A percentile compares a stretch with the other conserved stretches of the same genome.
Conservation (phyloP, 306 rosid genomes). For the Pterocarpus macrocarpus region DNA sequence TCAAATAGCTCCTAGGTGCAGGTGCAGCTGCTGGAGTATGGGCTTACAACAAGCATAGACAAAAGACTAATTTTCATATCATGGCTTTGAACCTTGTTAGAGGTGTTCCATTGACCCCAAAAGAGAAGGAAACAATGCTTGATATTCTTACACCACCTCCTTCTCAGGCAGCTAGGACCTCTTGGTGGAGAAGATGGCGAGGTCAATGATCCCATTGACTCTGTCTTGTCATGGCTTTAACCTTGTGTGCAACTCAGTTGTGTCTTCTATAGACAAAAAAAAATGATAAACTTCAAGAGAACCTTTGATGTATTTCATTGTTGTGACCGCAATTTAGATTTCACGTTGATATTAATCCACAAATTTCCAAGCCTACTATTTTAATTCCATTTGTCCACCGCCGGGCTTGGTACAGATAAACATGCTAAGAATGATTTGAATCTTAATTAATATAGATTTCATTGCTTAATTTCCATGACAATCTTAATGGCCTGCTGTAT, state of each 20-base stretch:
- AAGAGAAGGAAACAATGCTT: slow-evolving; percentile 86
- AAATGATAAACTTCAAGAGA: slow-evolving; percentile 13
- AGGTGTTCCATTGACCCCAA: slow-evolving; percentile 71
- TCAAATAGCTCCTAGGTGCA: slow-evolving; percentile 52
- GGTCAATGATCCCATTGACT: slow-evolving; percentile 55
- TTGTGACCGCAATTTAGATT: slow-evolving; percentile 7
- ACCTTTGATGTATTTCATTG: slow-evolving; percentile 12
- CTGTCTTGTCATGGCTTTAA: slow-evolving; percentile 10
- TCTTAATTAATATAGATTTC: slow-evolving; percentile 24
- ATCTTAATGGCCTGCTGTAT: slow-evolving; percentile 6
- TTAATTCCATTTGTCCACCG: neutral
- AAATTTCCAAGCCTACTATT: too few species aligned
- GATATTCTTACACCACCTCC: slow-evolving; percentile 81
- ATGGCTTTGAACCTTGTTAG: slow-evolving; percentile 86
- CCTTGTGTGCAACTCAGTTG: neutral
- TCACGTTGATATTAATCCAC: too few species aligned
- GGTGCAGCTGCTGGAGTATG: slow-evolving; percentile 74
- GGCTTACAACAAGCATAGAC: slow-evolving; percentile 74
- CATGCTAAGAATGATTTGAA: slow-evolving; percentile 18
- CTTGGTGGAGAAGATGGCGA: slow-evolving; percentile 69
- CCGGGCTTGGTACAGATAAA: slow-evolving; percentile 8
- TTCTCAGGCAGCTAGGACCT: slow-evolving; percentile 50
- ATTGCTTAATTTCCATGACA: slow-evolving; percentile 23
- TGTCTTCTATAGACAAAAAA: slow-evolving; percentile 1
- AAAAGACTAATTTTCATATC: slow-evolving; percentile 75